Evolutionary conservation across 2,329 filamentous ascomycete genomes (phyloP).

Genomic region (Fusarium neocosmosporiellum): DNA sequence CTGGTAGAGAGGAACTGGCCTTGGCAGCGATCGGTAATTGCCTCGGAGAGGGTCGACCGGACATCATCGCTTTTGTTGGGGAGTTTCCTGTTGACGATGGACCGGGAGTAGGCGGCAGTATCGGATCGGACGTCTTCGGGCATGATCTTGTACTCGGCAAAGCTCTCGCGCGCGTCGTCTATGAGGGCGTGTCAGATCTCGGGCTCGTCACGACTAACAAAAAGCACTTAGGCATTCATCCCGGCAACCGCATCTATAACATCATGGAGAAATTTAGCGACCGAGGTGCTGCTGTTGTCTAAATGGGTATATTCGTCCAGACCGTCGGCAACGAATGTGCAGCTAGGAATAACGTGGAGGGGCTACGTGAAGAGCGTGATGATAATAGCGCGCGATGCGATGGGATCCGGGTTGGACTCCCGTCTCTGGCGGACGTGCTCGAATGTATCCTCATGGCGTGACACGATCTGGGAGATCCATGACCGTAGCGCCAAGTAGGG

Average conservation of each 20-base stretch:
- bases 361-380: conserved; percentile 32
- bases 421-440: neutral
- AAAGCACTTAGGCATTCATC: conserved; percentile 32
- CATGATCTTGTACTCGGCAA: conserved; percentile 11
- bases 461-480: conserved; percentile 44
- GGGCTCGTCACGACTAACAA: conserved; percentile 42
- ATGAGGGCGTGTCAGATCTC: conserved; percentile 35
- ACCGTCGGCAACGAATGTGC: conserved; percentile 46
- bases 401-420: neutral
- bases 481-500: conserved; percentile 43
- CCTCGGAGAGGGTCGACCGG: conserved; percentile 29
- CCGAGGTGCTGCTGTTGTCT: neutral
- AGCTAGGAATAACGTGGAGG: conserved; percentile 20
- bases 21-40: conserved; percentile 42
- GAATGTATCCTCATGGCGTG: neutral
- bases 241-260: conserved; percentile 1
- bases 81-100: conserved; percentile 45
- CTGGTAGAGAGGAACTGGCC: conserved; percentile 53
- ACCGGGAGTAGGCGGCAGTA: conserved; percentile 29
- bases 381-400: conserved; percentile 32
- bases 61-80: conserved; percentile 37
- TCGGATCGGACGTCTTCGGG: conserved; percentile 40
- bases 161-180: accelerated
- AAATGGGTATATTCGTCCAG: conserved; percentile 48
- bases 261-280: conserved; percentile 29